Conservation (phyloP, 2,329 filamentous ascomycete species). For the Phaeosphaeria sp. region DNA sequence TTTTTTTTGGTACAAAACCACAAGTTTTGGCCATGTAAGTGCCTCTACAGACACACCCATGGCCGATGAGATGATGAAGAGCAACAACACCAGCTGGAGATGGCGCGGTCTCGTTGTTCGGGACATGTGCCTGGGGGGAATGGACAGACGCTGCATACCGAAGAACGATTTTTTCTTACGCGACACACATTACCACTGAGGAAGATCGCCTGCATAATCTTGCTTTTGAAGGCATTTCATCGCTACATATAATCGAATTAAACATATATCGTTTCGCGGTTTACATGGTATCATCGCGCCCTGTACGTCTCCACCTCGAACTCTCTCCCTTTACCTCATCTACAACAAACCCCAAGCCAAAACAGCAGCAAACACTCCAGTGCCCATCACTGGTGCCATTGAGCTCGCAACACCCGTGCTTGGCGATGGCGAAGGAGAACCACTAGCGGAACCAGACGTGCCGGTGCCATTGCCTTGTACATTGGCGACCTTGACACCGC, state of each 20-base stretch:
- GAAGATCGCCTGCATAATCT: no score
- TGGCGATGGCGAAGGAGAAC: background rate
- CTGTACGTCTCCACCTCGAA: background rate
- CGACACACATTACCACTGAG: no score
- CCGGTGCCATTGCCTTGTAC: slow-evolving; percentile 4
- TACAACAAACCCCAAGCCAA: slow-evolving; percentile 28
- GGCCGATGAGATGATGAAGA: no score
- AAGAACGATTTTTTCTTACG: no score
- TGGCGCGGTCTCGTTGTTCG: no score
- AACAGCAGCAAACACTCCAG: slow-evolving; percentile 23
- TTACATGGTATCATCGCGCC: background rate
- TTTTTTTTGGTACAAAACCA: no score
- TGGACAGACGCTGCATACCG: no score
- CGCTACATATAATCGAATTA: no score
- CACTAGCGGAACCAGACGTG: background rate
- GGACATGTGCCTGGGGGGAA: no score
- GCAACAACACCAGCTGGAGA: no score
- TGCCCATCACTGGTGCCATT: slow-evolving; percentile 23
- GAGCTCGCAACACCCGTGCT: slow-evolving; percentile 21
- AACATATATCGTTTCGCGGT: background rate
- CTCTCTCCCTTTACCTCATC: background rate
- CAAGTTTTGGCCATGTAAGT: no score
- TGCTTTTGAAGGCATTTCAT: background rate
- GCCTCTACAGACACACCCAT: no score
- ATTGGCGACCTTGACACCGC: slow-evolving; percentile 39